These are phyloP conservation scores for Coemansia furcata DNA, from an alignment of 192 early-diverging fungal species.

Conservation along the genomic window DNA sequence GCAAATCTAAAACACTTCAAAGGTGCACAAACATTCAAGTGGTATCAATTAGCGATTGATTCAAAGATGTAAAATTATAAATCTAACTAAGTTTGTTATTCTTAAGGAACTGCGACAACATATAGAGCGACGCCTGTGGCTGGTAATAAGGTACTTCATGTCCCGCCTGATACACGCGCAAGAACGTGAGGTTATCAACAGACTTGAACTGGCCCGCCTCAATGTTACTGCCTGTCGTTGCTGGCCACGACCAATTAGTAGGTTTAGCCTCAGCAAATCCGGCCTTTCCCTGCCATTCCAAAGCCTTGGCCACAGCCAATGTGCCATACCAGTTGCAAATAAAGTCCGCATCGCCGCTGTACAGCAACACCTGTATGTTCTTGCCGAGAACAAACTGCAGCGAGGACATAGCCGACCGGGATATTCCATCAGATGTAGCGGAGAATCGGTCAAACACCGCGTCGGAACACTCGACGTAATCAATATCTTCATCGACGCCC, in stretches of 20 bases:
- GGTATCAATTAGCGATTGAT: no score
- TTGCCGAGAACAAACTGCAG: constrained; percentile 56
- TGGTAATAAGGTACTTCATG: constrained; percentile 92
- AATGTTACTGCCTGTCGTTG: constrained; percentile 19
- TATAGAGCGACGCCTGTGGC: constrained; percentile 75
- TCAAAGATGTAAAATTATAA: no score
- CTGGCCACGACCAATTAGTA: constrained; percentile 38
- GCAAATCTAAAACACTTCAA: neutral
- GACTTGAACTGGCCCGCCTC: constrained; percentile 61
- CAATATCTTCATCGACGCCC: constrained; percentile 48
- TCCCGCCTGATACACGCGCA: constrained; percentile 82
- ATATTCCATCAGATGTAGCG: constrained; percentile 50
- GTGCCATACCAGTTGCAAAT: constrained; percentile 71
- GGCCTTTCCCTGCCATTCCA: constrained; percentile 52
- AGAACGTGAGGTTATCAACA: constrained; percentile 71
- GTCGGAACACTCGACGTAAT: constrained; percentile 56
- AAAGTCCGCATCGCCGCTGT: constrained; percentile 79
- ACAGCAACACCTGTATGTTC: constrained; percentile 62
- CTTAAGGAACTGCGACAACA: constrained; percentile 79
- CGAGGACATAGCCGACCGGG: constrained; percentile 42
- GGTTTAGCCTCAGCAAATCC: constrained; percentile 19
- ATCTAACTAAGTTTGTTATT: constrained; percentile 17
- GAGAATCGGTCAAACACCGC: constrained; percentile 46
- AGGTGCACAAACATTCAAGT: no score
- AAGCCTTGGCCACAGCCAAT: constrained; percentile 33